Evolutionary conservation across 352 stramenopile genomes (phyloP).

Genomic region (Hyaloperonospora brassicae): DNA sequence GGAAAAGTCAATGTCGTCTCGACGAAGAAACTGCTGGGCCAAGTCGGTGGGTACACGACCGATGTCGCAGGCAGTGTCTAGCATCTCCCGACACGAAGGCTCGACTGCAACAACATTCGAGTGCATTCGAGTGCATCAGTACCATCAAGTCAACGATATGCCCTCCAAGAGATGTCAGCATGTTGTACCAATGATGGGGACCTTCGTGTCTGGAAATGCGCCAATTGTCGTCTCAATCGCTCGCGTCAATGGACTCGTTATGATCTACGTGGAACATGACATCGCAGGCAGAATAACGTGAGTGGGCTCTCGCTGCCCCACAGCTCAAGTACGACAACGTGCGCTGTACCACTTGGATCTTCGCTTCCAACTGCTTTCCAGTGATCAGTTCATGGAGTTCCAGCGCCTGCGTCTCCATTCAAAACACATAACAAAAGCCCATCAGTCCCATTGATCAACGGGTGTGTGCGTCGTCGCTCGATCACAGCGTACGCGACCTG

Average conservation of each 20-base stretch:
- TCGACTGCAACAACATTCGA: slow-evolving; percentile 39
- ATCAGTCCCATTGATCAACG: background rate
- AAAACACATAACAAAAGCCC: background rate
- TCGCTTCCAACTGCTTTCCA: slow-evolving; percentile 37
- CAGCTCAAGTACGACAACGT: too few species aligned
- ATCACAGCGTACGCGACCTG: slow-evolving; percentile 30
- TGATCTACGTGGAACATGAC: slow-evolving; percentile 34
- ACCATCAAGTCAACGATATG: background rate
- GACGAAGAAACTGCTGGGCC: slow-evolving; percentile 25
- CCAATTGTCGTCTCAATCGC: slow-evolving; percentile 73
- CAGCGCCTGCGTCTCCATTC: slow-evolving; percentile 16
- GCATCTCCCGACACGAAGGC: slow-evolving; percentile 65
- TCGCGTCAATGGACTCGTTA: slow-evolving; percentile 75
- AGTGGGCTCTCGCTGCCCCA: too few species aligned
- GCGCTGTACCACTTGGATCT: slow-evolving; percentile 52
- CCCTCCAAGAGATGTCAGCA: too few species aligned
- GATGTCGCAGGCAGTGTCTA: slow-evolving; percentile 81
- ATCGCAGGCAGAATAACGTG: too few species aligned
- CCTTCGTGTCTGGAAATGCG: slow-evolving; percentile 42
- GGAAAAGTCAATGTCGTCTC: slow-evolving; percentile 35
- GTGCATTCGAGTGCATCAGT: slow-evolving; percentile 1
- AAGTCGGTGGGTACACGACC: slow-evolving; percentile 47
- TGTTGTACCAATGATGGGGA: slow-evolving; percentile 49
- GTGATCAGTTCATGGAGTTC: slow-evolving; percentile 41
- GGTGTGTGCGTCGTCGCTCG: background rate